Evolutionary conservation across 148 eudicot species (phyloP).

Genomic region (Rheum nobile): DNA sequence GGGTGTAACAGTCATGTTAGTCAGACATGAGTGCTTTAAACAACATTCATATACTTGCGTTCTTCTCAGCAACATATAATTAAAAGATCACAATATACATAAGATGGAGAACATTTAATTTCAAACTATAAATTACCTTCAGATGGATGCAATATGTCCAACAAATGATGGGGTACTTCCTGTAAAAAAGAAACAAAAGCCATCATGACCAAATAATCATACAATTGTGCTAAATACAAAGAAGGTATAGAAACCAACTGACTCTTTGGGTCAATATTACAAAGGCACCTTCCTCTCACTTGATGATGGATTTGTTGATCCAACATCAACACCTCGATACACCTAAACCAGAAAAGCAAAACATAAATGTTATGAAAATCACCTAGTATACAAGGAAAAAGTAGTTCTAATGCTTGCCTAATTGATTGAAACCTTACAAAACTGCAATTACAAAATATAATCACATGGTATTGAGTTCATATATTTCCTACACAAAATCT

Average conservation of each 20-base stretch:
- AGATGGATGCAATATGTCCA: slow-evolving; percentile 83
- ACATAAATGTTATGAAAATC: neutral
- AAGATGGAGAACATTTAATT: neutral
- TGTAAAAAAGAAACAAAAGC: slow-evolving; percentile 16
- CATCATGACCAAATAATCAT: neutral
- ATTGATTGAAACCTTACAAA: neutral
- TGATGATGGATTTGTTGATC: slow-evolving; percentile 83
- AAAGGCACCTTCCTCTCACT: slow-evolving; percentile 63
- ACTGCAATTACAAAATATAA: neutral
- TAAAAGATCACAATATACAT: neutral
- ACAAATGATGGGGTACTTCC: slow-evolving; percentile 90
- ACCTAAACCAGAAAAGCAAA: slow-evolving; percentile 37
- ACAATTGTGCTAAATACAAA: neutral
- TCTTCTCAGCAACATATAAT: neutral
- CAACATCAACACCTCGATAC: slow-evolving; percentile 88
- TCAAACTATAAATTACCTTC: slow-evolving; percentile 49
- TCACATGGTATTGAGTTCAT: neutral
- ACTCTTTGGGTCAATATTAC: slow-evolving; percentile 9
- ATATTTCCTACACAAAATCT: neutral
- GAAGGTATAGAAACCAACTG: neutral
- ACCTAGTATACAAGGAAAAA: neutral
- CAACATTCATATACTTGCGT: neutral
- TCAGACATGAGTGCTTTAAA: neutral
- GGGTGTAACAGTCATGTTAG: neutral
- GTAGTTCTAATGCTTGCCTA: neutral